Percentiles rank a stretch among this genome's conserved stretches.
Evolutionary conservation across 2,329 filamentous ascomycete genomes (phyloP).

Genomic region (Exophiala lecanii-corni): DNA sequence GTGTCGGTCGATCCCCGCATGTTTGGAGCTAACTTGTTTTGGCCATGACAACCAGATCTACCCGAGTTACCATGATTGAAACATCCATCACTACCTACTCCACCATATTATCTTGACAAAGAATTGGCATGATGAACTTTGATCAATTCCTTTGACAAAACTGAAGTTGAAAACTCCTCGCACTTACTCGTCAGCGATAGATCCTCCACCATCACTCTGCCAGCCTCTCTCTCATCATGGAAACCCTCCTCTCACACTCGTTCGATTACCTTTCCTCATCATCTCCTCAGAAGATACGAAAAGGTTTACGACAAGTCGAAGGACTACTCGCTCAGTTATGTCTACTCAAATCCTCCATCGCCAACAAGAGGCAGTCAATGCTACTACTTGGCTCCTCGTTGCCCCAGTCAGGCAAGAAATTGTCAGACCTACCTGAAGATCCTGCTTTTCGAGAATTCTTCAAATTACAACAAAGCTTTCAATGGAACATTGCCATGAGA

Average conservation of each 20-base stretch:
- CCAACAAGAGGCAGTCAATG: slow-evolving; percentile 41
- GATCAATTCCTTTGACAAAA: not conserved
- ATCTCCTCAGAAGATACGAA: slow-evolving; percentile 82
- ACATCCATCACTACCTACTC: not conserved
- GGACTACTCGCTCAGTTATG: slow-evolving; percentile 92
- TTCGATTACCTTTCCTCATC: slow-evolving; percentile 96
- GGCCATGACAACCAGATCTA: slow-evolving; percentile 11
- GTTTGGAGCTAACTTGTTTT: slow-evolving; percentile 16
- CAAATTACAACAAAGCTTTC: slow-evolving; percentile 91
- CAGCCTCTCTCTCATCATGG: slow-evolving; percentile 54
- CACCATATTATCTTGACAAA: not conserved
- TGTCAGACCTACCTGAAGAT: slow-evolving; percentile 70
- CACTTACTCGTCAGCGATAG: not conserved
- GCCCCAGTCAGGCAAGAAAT: slow-evolving; percentile 52
- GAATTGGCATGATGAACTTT: not conserved
- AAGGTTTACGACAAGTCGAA: slow-evolving; percentile 90
- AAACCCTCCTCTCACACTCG: slow-evolving; percentile 82
- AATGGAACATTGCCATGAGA: slow-evolving; percentile 91
- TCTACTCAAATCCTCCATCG: slow-evolving; percentile 53
- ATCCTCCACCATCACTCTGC: not conserved
- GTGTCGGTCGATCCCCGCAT: too few species aligned
- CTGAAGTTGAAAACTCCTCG: too few species aligned
- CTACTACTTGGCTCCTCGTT: slow-evolving; percentile 37
- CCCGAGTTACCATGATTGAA: too few species aligned
- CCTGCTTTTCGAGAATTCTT: slow-evolving; percentile 94